Percentiles rank a stretch among this genome's conserved stretches.
phyloP scores from a whole-genome alignment of 441 rosid species.

The Jatropha podagrica region DNA sequence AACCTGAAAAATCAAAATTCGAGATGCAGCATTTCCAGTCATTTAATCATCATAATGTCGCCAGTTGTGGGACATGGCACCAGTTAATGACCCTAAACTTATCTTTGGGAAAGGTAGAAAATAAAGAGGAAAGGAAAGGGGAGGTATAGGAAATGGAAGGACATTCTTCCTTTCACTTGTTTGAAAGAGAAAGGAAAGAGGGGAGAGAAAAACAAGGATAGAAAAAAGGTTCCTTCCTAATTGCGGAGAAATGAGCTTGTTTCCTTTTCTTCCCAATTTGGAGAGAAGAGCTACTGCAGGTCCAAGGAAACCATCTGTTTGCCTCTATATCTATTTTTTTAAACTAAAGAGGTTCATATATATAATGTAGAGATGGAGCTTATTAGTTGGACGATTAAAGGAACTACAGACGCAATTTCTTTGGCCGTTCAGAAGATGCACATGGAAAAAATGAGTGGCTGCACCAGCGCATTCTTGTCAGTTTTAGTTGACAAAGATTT shows the following conservation, averaged over 20 bases:
- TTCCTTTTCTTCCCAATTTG: neutral
- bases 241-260: too few relatives aligned
- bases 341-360: too few relatives aligned
- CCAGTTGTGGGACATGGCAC: neutral
- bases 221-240: neutral
- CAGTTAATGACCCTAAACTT: neutral
- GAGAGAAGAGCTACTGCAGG: neutral
- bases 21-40: neutral
- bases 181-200: neutral
- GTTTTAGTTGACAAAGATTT: neutral
- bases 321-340: neutral
- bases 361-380: neutral
- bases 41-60: neutral
- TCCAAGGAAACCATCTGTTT: neutral
- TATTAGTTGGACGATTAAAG: neutral
- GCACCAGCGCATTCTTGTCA: neutral
- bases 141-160: neutral
- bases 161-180: neutral
- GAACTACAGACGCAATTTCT: neutral
- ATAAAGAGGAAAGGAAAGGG: neutral
- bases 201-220: neutral
- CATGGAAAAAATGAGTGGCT: neutral
- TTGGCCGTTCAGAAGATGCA: neutral
- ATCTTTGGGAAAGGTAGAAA: neutral
- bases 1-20: neutral